Percentiles rank a stretch among this genome's conserved stretches.
Conservation (phyloP, 306 rosid genomes). For the Astragalus glycyphyllos region DNA sequence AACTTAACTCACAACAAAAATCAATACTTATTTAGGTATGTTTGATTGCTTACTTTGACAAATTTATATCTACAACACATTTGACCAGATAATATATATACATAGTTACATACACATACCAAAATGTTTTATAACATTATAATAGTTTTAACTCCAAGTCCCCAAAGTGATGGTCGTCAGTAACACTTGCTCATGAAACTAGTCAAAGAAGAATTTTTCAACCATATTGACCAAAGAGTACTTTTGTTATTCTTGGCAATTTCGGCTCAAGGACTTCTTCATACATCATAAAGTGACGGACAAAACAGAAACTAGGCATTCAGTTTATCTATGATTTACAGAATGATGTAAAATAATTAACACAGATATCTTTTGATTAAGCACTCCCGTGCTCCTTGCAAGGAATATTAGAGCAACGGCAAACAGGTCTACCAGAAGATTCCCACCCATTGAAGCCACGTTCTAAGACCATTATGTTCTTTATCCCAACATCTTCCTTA, state of each 20-base stretch:
- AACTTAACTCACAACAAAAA: too few relatives aligned
- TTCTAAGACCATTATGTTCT: constrained; percentile 80
- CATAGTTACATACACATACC: too few relatives aligned
- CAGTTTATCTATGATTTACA: constrained; percentile 37
- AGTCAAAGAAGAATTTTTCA: constrained; percentile 11
- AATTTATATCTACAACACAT: too few relatives aligned
- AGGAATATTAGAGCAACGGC: constrained; percentile 72
- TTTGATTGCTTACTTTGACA: too few relatives aligned
- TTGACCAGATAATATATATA: too few relatives aligned
- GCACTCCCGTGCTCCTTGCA: constrained; percentile 64
- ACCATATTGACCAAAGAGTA: constrained; percentile 5
- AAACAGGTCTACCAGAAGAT: constrained; percentile 86
- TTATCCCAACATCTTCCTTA: constrained; percentile 80
- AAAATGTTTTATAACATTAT: too few relatives aligned
- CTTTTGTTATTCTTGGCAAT: constrained; percentile 19
- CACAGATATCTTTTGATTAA: constrained; percentile 38
- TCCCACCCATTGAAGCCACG: constrained; percentile 98
- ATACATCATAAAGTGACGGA: constrained; percentile 3
- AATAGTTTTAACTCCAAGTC: neutral
- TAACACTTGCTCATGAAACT: constrained; percentile 6
- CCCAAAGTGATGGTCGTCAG: constrained; percentile 1
- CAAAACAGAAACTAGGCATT: constrained; percentile 33
- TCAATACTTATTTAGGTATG: too few relatives aligned
- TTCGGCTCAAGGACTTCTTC: constrained; percentile 20
- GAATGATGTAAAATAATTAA: constrained; percentile 11